These are phyloP conservation scores for Nemania serpens DNA, from an alignment of 2,329 filamentous ascomycete species.

Conservation along the genomic window DNA sequence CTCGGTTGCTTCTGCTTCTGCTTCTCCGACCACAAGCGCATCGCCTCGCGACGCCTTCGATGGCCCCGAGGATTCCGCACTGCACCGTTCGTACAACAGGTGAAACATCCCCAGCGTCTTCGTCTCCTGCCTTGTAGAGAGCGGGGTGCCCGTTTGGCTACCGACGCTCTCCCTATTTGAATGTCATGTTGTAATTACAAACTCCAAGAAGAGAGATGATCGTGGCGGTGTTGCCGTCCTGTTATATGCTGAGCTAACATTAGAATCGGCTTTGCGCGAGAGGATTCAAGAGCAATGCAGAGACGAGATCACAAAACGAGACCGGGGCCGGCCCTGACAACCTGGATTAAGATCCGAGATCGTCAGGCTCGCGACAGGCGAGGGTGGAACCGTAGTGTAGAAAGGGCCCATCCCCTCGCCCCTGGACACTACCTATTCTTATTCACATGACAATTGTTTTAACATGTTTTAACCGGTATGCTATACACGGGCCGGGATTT, in stretches of 20 bases:
- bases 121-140: too few species aligned
- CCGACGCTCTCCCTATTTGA: conserved; percentile 5
- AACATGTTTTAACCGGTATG: conserved; percentile 4
- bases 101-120: conserved; percentile 23
- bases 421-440: conserved; percentile 15
- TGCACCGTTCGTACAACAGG: conserved; percentile 19
- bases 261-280: conserved; percentile 34
- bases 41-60: conserved; percentile 21
- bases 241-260: conserved; percentile 34
- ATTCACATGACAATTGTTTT: conserved; percentile 25
- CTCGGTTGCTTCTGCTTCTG: conserved; percentile 15
- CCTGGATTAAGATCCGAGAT: conserved; percentile 26
- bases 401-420: conserved; percentile 21
- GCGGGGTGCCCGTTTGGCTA: conserved; percentile 17
- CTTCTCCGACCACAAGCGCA: conserved; percentile 15
- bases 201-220: conserved; percentile 18
- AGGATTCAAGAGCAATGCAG: conserved; percentile 31
- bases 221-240: conserved; percentile 34
- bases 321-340: conserved; percentile 21
- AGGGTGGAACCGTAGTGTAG: conserved; percentile 12
- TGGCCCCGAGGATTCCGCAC: conserved; percentile 16
- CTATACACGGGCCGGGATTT: conserved; percentile 13
- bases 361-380: conserved; percentile 17
- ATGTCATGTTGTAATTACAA: conserved; percentile 12
- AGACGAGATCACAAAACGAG: conserved; percentile 3